A percentile compares a stretch with the other conserved stretches of the same genome.
Conservation (phyloP, 2,329 filamentous ascomycete species). For the Ascochyta rabiei region DNA sequence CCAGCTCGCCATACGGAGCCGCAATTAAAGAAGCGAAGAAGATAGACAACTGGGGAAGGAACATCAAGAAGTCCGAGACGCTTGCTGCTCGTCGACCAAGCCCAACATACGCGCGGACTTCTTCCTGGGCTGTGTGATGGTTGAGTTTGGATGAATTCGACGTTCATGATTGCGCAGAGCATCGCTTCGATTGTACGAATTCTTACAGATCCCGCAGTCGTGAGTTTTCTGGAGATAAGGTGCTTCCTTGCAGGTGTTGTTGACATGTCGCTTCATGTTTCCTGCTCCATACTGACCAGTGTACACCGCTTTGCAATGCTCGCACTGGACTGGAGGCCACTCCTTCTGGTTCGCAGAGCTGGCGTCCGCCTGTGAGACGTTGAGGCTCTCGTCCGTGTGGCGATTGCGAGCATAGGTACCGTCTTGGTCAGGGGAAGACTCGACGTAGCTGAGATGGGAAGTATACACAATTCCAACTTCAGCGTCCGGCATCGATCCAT, state of each 20-base stretch:
- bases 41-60: neutral
- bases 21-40: neutral
- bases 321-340: neutral
- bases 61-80: neutral
- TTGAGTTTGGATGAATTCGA: neutral
- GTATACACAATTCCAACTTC: too few species aligned
- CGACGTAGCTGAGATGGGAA: too few species aligned
- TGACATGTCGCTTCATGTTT: neutral
- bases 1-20: neutral
- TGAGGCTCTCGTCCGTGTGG: neutral
- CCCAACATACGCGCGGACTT: neutral
- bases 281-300: neutral
- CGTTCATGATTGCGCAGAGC: constrained; percentile 3
- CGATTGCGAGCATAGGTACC: too few species aligned
- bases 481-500: neutral
- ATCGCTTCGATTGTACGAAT: constrained; percentile 8
- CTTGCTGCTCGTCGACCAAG: neutral
- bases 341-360: neutral
- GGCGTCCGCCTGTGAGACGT: neutral
- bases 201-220: neutral
- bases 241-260: neutral
- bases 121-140: neutral
- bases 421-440: too few species aligned
- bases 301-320: neutral
- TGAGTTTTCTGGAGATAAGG: too few species aligned